Evolutionary conservation across 768 basidiomycete species (phyloP), one percentile per base, ranked within the genome.

Genomic region (Collybia nuda): DNA sequence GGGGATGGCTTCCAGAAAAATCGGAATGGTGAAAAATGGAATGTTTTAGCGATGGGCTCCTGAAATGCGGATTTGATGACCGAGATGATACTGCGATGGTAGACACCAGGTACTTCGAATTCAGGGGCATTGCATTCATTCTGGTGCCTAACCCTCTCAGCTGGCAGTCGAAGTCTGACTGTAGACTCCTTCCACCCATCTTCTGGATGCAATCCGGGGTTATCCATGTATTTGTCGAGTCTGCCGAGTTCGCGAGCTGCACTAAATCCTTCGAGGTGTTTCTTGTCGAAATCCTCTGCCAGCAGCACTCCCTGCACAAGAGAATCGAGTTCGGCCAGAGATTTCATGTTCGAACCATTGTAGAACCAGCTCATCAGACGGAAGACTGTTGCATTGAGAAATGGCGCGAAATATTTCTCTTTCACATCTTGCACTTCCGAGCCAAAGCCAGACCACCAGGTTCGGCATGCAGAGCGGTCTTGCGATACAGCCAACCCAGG

Each of bases 1-100:
- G 44, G 44, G 29, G 29, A 44, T 32, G 29, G 22, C 35, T 44
- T 44, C 44, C 41, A 22, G 28, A 36, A 47, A 17, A 40, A 24
- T 2, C 19, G n/a, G 24, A 50, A 50, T 50, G 48, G 48, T 24
- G 48, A 40, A 17, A 28, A 40, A 32, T 41, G 40, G 19, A 54
- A 61, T 3, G 12, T 35, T 26, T 52, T 48, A 2, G 60, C 49
- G 23, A 32, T 37, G 14, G 24, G 26, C 2, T 61, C 53, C n/a
- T 52, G 35, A 32, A 61, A 51, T 11, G 55, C 59, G 4, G 57
- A 38, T 8, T 21, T 51, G 24, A 61, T 54, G 11, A 56, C 46
- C 18, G 58, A 41, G 2, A 55, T 38, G 5, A 60, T 40, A 8
- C 52, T 55, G 18, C 44, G 29, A 35, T 35, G 44, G 44, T 44